A percentile compares a stretch with the other conserved stretches of the same genome.
Conservation (phyloP, 257 asterid genomes). For the Ballota nigra region DNA sequence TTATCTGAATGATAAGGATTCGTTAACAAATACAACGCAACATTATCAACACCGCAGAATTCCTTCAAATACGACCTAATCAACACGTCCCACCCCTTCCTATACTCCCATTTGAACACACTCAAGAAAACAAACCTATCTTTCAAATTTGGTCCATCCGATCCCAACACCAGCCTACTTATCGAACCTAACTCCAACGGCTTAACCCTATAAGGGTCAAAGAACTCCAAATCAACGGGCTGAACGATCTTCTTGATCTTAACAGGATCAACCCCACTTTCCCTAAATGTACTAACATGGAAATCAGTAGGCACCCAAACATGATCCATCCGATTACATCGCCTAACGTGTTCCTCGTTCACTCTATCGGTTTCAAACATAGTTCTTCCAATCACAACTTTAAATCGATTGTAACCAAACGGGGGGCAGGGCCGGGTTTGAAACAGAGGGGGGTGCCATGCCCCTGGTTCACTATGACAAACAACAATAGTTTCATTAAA, state of each 20-base stretch:
- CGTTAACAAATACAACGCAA: constrained; percentile 57
- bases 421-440: constrained; percentile 80
- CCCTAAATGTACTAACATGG: constrained; percentile 52
- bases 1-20: constrained; percentile 68
- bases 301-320: constrained; percentile 97
- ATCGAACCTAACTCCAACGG: constrained; percentile 42
- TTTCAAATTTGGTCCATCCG: constrained; percentile 14
- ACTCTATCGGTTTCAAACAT: constrained; percentile 94
- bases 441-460: constrained; percentile 85
- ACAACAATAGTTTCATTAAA: constrained; percentile 61
- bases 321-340: constrained; percentile 73
- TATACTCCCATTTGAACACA: constrained; percentile 80
- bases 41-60: constrained; percentile 50
- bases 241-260: constrained; percentile 72
- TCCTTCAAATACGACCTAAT: constrained; percentile 66
- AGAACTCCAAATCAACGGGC: constrained; percentile 72
- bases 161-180: constrained; percentile 51
- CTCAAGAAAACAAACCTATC: constrained; percentile 60
- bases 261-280: constrained; percentile 70
- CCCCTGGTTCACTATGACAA: constrained; percentile 97
- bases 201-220: constrained; percentile 52
- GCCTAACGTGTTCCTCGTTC: constrained; percentile 46
- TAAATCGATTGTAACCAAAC: constrained; percentile 38
- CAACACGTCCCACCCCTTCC: constrained; percentile 91
- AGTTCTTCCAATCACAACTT: constrained; percentile 75